A percentile compares a stretch with the other conserved stretches of the same genome.
Conservation (phyloP, 495 filamentous ascomycete species). For the Penicillium pancosmium region DNA sequence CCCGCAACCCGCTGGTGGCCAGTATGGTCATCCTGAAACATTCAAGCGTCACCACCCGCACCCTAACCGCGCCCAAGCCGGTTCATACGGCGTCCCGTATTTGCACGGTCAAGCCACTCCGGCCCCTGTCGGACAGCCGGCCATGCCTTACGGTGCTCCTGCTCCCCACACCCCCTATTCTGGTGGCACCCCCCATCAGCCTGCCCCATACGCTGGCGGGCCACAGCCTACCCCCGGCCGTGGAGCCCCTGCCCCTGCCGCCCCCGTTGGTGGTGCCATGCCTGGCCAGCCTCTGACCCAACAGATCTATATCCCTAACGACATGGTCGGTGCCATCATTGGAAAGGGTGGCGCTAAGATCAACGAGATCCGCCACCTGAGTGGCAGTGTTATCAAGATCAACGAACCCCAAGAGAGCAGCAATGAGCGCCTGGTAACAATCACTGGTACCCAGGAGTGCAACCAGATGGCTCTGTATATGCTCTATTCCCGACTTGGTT, state of each 20-base stretch:
- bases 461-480: constrained; percentile 99
- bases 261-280: constrained; percentile 75
- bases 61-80: constrained; percentile 65
- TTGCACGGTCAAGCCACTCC: constrained; percentile 65
- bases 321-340: constrained; percentile 99
- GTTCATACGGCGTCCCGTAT: constrained; percentile 72
- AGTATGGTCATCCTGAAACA: constrained; percentile 88
- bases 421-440: constrained; percentile 95
- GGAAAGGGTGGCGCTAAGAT: constrained; percentile 99
- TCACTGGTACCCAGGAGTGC: constrained; percentile 95
- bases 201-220: constrained; percentile 57
- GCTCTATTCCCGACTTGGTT: constrained; percentile 96
- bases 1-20: constrained; percentile 87
- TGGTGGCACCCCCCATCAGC: constrained; percentile 79
- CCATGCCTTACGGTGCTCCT: constrained; percentile 73
- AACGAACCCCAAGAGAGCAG: constrained; percentile 99
- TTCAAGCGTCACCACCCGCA: constrained; percentile 70
- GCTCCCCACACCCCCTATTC: constrained; percentile 64
- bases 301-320: constrained; percentile 98
- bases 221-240: constrained; percentile 62
- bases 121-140: constrained; percentile 62
- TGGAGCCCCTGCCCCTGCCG: constrained; percentile 49
- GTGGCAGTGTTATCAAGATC: constrained; percentile 99
- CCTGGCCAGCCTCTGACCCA: constrained; percentile 90
- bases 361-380: constrained; percentile 96